These are phyloP conservation scores for Rosa rugosa DNA, from an alignment of 306 rosid species.

Conservation along the genomic window DNA sequence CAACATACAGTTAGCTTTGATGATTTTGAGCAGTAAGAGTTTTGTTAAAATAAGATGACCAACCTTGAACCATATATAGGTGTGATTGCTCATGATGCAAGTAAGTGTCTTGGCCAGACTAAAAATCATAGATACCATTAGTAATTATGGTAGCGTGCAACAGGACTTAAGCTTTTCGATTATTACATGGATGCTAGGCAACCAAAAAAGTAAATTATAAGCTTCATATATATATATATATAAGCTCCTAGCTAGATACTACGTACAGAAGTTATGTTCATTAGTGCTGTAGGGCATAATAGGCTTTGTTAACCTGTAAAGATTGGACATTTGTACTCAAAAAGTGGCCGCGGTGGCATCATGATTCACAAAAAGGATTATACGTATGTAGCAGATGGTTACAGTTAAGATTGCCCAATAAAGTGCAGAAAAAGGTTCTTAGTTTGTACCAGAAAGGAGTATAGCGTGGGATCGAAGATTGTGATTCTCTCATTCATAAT, in stretches of 20 bases:
- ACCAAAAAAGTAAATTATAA: not conserved
- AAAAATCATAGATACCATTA: not conserved
- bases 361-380: not conserved
- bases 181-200: not conserved
- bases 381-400: not conserved
- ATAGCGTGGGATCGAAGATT: slow-evolving; percentile 2
- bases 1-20: not conserved
- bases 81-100: not conserved
- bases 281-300: not conserved
- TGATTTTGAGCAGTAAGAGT: not conserved
- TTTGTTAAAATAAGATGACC: too few relatives aligned
- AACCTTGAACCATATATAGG: too few relatives aligned
- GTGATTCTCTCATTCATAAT: not conserved
- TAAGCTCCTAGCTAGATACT: too few relatives aligned
- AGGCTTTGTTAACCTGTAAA: not conserved
- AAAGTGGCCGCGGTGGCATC: not conserved
- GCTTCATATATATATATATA: too few relatives aligned
- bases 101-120: not conserved
- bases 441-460: not conserved
- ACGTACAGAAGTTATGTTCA: not conserved
- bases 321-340: not conserved
- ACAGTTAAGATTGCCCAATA: not conserved
- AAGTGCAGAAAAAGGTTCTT: not conserved
- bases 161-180: not conserved
- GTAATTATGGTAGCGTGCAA: not conserved